A percentile compares a stretch with the other conserved stretches of the same genome.
These are phyloP conservation scores for Apophysomyces ossiformis DNA, from an alignment of 371 early-diverging fungal genomes.

Conservation along the genomic window DNA sequence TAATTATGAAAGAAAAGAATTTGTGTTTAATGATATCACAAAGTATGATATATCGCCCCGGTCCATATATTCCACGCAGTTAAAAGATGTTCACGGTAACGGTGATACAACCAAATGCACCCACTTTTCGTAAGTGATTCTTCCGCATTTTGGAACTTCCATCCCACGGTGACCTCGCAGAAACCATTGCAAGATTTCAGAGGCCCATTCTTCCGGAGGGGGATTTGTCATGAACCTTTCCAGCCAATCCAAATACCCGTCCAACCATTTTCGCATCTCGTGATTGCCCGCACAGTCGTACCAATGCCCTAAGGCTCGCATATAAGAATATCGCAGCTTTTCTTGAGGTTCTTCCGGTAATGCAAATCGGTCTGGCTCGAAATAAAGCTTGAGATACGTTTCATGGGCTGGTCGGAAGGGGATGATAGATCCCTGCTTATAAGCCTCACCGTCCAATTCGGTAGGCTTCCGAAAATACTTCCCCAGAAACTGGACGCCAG, in stretches of 20 bases:
- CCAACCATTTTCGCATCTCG: slow-evolving; percentile 28
- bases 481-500: slow-evolving; percentile 35
- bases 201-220: slow-evolving; percentile 23
- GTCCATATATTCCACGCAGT: no score
- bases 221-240: slow-evolving; percentile 12
- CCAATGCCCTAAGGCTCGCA: slow-evolving; percentile 30
- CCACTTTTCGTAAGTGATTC: slow-evolving; percentile 31
- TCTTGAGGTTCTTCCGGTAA: background rate
- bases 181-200: slow-evolving; percentile 17
- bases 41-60: no score
- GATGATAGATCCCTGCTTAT: slow-evolving; percentile 27
- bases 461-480: slow-evolving; percentile 34
- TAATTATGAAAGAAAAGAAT: no score
- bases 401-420: slow-evolving; percentile 33
- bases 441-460: slow-evolving; percentile 8
- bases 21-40: no score
- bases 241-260: slow-evolving; percentile 31
- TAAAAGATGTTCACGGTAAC: background rate
- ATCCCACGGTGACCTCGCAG: slow-evolving; percentile 23
- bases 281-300: slow-evolving; percentile 32
- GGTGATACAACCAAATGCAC: slow-evolving; percentile 9
- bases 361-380: slow-evolving; percentile 8
- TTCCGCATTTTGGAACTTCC: slow-evolving; percentile 18
- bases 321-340: slow-evolving; percentile 17
- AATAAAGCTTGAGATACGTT: slow-evolving; percentile 27